Evolutionary conservation across 2,329 filamentous ascomycete genomes (phyloP).

Genomic region (Phyllosticta ampelicida): DNA sequence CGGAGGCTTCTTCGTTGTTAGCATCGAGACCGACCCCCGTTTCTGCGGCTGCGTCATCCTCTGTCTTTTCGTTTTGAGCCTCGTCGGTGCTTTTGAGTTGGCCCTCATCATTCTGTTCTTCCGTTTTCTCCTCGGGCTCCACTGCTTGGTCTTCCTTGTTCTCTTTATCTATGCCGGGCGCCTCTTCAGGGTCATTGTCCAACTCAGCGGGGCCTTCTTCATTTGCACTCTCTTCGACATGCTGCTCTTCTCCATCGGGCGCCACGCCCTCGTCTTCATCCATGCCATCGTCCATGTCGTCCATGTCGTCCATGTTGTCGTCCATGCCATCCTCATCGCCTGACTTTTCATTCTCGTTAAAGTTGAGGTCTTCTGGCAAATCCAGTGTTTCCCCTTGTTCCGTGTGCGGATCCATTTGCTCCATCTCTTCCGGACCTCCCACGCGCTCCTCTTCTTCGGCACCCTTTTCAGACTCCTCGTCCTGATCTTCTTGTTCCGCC

Average conservation of each 20-base stretch:
- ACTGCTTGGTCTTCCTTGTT: slow-evolving; percentile 32
- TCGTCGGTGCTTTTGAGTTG: slow-evolving; percentile 12
- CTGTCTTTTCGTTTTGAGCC: slow-evolving; percentile 25
- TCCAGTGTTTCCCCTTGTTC: slow-evolving; percentile 75
- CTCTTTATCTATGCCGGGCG: slow-evolving; percentile 24
- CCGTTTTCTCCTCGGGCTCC: slow-evolving; percentile 36
- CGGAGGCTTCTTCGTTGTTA: slow-evolving; percentile 41
- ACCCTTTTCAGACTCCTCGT: slow-evolving; percentile 42
- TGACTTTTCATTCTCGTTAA: slow-evolving; percentile 50
- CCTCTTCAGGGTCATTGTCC: slow-evolving; percentile 24
- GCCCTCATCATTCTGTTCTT: slow-evolving; percentile 22
- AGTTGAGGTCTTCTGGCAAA: slow-evolving; percentile 77
- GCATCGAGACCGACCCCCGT: slow-evolving; percentile 55
- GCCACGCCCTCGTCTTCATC: slow-evolving; percentile 31
- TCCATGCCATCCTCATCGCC: slow-evolving; percentile 42
- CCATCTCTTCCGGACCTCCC: slow-evolving; percentile 54
- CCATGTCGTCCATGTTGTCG: slow-evolving; percentile 43
- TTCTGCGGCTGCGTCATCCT: slow-evolving; percentile 47
- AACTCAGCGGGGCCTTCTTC: slow-evolving; percentile 21
- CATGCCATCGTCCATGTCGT: slow-evolving; percentile 31
- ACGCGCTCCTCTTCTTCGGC: slow-evolving; percentile 52
- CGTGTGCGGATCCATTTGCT: slow-evolving; percentile 62
- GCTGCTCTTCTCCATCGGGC: slow-evolving; percentile 27
- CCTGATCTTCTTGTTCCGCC: slow-evolving; percentile 41
- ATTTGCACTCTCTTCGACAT: slow-evolving; percentile 24